phyloP scores from a whole-genome alignment of 768 basidiomycete species.

The Mycena crocata region DNA sequence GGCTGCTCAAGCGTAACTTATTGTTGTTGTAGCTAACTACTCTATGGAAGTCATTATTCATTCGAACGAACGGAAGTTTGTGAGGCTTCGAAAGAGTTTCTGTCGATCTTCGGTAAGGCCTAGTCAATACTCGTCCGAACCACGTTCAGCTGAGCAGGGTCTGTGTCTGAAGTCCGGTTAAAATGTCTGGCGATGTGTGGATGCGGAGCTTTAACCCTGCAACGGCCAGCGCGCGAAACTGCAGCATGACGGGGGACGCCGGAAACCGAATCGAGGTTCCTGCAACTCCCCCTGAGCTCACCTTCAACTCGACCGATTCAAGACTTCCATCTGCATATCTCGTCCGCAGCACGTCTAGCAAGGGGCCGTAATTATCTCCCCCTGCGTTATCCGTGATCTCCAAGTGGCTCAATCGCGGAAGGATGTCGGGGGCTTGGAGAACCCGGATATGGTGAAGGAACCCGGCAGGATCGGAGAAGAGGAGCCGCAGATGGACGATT shows the following conservation, averaged over 20 bases:
- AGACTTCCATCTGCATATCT: background rate
- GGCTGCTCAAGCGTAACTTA: background rate
- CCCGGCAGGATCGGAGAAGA: background rate
- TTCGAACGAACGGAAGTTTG: no score
- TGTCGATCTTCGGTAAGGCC: no score
- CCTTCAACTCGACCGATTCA: background rate
- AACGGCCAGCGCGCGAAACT: slow-evolving; percentile 5
- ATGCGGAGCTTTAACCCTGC: background rate
- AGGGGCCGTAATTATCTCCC: background rate
- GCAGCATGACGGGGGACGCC: background rate
- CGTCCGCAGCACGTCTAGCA: background rate
- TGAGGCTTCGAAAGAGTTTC: no score
- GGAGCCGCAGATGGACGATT: background rate
- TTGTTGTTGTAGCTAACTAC: background rate
- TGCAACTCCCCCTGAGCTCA: background rate
- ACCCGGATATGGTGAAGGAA: background rate
- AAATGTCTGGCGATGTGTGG: no score
- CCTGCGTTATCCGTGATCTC: background rate
- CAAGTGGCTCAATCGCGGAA: slow-evolving; percentile 7
- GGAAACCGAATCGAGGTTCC: background rate
- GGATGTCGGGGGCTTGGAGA: background rate
- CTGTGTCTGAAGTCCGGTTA: no score
- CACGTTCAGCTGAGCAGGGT: no score
- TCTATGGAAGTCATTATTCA: background rate
- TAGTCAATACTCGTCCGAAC: no score